phyloP scores from a whole-genome alignment of 2,329 filamentous ascomycete genomes.

The Pyrenophora tritici-repentis region DNA sequence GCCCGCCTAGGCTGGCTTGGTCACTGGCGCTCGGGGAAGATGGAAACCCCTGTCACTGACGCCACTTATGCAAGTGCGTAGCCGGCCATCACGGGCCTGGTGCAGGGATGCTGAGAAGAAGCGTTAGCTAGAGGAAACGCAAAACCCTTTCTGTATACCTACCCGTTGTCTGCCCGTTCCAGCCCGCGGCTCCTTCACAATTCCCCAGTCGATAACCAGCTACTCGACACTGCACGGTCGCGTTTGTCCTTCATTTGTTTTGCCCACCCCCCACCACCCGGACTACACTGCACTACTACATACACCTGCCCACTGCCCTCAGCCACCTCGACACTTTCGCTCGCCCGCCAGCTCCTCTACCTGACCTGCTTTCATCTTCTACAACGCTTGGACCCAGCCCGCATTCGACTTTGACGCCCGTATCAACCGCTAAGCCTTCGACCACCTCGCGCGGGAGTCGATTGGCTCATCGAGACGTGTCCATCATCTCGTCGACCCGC shows the following conservation, averaged over 20 bases:
- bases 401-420: conserved; percentile 10
- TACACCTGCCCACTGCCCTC: too few species aligned
- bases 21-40: conserved; percentile 23
- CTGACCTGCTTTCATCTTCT: conserved; percentile 2
- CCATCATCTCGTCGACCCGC: neutral
- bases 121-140: conserved; percentile 24
- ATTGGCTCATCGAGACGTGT: too few species aligned
- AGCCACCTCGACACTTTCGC: neutral
- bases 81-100: conserved; percentile 13
- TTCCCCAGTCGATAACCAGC: conserved; percentile 10
- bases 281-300: conserved; percentile 9
- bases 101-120: conserved; percentile 11
- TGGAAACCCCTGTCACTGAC: conserved; percentile 25
- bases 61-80: conserved; percentile 16
- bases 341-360: too few species aligned
- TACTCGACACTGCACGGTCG: conserved; percentile 15
- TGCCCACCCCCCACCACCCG: conserved; percentile 10
- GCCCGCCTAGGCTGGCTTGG: conserved; percentile 5
- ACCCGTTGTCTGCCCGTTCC: conserved; percentile 18
- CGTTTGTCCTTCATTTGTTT: conserved; percentile 29
- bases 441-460: too few species aligned
- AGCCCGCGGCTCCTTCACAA: conserved; percentile 18
- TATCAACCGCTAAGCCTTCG: neutral
- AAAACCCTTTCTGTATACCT: conserved; percentile 32
- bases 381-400: neutral